Conservation (phyloP, 1,284 basidiomycete genomes). For the Leccinum griseonigrum region DNA sequence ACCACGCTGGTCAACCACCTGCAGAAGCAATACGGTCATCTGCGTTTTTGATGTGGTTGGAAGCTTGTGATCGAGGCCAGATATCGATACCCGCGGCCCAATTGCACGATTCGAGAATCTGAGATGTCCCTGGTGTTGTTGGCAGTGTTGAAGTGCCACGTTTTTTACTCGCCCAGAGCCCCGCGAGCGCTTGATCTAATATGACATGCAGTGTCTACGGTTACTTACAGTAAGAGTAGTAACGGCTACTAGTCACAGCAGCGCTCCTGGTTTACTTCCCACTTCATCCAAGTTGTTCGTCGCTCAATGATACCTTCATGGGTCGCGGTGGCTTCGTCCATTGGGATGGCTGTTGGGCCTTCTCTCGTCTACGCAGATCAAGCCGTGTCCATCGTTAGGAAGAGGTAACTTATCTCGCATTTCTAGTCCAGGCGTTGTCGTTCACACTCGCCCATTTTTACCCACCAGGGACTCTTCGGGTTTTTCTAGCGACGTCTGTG, state of each 20-base stretch:
- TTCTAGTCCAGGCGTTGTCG: slow-evolving; percentile 8
- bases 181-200: slow-evolving; percentile 6
- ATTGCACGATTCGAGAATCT: slow-evolving; percentile 4
- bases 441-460: slow-evolving; percentile 18
- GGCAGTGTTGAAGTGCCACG: slow-evolving; percentile 2
- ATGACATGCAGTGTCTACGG: background rate
- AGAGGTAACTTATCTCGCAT: slow-evolving; percentile 46
- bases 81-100: slow-evolving; percentile 11
- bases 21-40: background rate
- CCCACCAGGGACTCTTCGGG: slow-evolving; percentile 73
- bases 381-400: slow-evolving; percentile 67
- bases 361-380: slow-evolving; percentile 79
- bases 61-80: slow-evolving; percentile 23
- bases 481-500: slow-evolving; percentile 81
- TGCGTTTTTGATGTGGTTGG: slow-evolving; percentile 11
- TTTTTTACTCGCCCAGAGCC: background rate
- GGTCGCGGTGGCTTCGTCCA: slow-evolving; percentile 42
- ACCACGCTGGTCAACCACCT: slow-evolving; percentile 9
- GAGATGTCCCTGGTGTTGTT: background rate
- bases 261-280: background rate
- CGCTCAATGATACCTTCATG: slow-evolving; percentile 32
- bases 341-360: slow-evolving; percentile 57
- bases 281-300: background rate
- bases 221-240: background rate
- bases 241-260: background rate